These are phyloP conservation scores for Populus trichocarpa DNA, from an alignment of 441 rosid species.

Conservation along the genomic window DNA sequence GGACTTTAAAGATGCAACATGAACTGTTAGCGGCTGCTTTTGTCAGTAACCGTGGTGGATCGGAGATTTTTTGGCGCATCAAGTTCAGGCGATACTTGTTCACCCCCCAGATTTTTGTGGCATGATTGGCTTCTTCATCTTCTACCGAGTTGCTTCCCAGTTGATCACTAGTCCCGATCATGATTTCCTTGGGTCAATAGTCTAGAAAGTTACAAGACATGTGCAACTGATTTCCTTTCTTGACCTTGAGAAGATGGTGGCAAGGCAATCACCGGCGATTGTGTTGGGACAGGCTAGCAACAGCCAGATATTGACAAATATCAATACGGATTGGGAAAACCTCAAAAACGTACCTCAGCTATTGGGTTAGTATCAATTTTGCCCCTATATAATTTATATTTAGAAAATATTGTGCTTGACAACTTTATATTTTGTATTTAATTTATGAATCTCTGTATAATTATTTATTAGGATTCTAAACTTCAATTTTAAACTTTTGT, in stretches of 20 bases:
- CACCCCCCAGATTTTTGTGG: constrained; percentile 7
- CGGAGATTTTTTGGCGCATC: constrained; percentile 35
- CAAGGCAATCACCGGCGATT: neutral
- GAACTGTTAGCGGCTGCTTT: constrained; percentile 33
- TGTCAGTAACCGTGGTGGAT: constrained; percentile 36
- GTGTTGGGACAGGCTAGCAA: too few species aligned
- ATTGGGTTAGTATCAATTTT: neutral
- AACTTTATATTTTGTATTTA: neutral
- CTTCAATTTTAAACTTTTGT: too few species aligned
- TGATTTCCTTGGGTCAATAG: neutral
- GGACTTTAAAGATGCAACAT: constrained; percentile 46
- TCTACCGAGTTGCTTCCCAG: neutral
- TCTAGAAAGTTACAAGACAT: neutral
- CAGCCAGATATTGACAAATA: neutral
- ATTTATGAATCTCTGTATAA: too few species aligned
- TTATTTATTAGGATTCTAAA: too few species aligned
- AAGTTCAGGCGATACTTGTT: constrained; percentile 25
- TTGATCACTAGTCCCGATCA: neutral
- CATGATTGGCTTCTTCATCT: neutral
- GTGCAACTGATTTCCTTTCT: neutral
- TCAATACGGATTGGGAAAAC: neutral
- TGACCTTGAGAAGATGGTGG: neutral
- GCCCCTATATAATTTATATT: neutral
- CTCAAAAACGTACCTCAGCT: neutral
- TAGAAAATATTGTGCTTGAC: too few species aligned